A percentile compares a stretch with the other conserved stretches of the same genome.
These are phyloP conservation scores for Coniella lustricola DNA, from an alignment of 2,329 filamentous ascomycete species.

Conservation along the genomic window DNA sequence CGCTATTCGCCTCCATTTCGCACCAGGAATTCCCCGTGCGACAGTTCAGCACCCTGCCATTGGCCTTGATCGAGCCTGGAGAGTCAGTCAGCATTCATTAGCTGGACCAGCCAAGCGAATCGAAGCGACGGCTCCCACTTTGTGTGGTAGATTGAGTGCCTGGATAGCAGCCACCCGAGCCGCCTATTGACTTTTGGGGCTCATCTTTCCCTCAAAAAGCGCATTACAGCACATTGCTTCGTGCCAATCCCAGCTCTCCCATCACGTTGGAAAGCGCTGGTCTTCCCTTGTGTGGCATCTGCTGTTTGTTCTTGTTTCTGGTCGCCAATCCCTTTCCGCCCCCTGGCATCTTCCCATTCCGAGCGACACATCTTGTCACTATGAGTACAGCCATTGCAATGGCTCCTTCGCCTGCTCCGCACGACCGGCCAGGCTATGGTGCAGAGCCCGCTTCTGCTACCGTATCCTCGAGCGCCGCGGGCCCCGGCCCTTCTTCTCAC, in stretches of 20 bases:
- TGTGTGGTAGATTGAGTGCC: conserved; percentile 3
- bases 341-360: not conserved
- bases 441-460: conserved; percentile 38
- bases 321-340: not conserved
- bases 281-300: too few species aligned
- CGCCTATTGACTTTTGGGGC: conserved; percentile 9
- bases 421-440: conserved; percentile 54
- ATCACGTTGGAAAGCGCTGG: not conserved
- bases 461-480: conserved; percentile 27
- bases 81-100: conserved; percentile 7
- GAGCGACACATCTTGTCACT: conserved; percentile 25
- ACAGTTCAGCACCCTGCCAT: not conserved
- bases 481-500: conserved; percentile 24
- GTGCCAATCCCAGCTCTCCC: not conserved
- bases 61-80: not conserved
- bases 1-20: not conserved
- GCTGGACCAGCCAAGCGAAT: conserved; percentile 13
- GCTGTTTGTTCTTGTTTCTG: not conserved
- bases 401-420: conserved; percentile 61
- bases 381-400: conserved; percentile 65
- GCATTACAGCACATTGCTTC: not conserved
- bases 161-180: conserved; percentile 13
- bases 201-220: conserved; percentile 11
- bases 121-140: conserved; percentile 8
- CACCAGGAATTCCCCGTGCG: not conserved